Percentiles rank a stretch among this genome's conserved stretches.
Conservation (phyloP, 2,329 filamentous ascomycete species). For the Colletotrichum viniferum region DNA sequence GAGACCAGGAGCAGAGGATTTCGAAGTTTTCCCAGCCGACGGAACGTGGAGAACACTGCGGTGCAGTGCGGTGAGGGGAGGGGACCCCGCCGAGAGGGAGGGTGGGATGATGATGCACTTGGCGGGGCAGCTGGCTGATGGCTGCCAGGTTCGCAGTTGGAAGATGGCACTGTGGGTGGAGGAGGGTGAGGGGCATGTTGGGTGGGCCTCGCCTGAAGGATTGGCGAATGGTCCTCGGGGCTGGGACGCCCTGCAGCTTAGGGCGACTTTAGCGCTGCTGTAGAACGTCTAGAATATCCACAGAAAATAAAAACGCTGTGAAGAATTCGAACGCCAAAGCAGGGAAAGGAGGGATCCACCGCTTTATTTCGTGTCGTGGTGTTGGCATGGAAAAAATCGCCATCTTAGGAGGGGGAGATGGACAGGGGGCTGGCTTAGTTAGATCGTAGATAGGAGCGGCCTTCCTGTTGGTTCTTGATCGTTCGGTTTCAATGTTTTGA, state of each 20-base stretch:
- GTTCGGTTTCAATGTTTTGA: neutral
- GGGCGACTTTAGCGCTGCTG: neutral
- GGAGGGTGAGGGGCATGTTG: neutral
- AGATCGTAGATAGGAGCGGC: neutral
- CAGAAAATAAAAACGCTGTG: neutral
- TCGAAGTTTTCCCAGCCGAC: conserved; percentile 14
- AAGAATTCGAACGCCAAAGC: neutral
- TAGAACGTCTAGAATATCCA: neutral
- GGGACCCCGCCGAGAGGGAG: conserved; percentile 4
- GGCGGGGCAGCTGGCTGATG: neutral
- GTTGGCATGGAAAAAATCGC: neutral
- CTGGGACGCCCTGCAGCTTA: neutral
- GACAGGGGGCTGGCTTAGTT: neutral
- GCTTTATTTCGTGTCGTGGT: neutral
- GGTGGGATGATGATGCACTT: conserved; percentile 18
- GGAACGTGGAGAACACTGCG: neutral
- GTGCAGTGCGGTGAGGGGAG: neutral
- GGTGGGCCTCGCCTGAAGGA: neutral
- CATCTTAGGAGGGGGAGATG: neutral
- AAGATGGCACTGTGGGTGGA: neutral
- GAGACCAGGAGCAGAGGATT: neutral
- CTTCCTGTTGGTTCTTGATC: neutral
- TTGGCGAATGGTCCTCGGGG: neutral
- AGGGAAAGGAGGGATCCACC: neutral
- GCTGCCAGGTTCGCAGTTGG: conserved; percentile 1